phyloP scores from a whole-genome alignment of 2,329 filamentous ascomycete genomes.

The Hypoxylon sp. region DNA sequence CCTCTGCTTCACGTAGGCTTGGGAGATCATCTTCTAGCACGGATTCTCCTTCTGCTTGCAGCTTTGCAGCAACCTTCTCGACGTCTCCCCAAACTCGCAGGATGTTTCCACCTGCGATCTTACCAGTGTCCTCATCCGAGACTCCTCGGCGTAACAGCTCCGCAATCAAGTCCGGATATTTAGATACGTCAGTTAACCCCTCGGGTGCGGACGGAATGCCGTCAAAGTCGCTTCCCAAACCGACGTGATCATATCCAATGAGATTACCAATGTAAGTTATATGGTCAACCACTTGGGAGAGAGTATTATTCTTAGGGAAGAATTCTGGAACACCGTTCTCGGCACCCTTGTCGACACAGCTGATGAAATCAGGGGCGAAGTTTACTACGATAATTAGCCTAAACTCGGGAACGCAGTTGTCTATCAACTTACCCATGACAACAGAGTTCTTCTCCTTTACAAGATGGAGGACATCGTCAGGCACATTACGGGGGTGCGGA shows the following conservation, averaged over 20 bases:
- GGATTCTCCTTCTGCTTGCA: conserved; percentile 72
- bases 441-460: conserved; percentile 81
- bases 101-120: conserved; percentile 84
- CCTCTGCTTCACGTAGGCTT: conserved; percentile 25
- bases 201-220: conserved; percentile 76
- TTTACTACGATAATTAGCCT: conserved; percentile 69
- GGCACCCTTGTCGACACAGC: conserved; percentile 74
- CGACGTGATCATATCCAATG: conserved; percentile 90
- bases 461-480: conserved; percentile 83
- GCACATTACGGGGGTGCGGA: conserved; percentile 91
- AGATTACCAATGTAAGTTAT: conserved; percentile 85
- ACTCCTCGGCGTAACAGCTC: conserved; percentile 82
- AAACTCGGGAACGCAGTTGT: neutral
- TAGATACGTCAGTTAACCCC: conserved; percentile 87
- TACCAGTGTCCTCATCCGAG: conserved; percentile 79
- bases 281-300: conserved; percentile 84
- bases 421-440: conserved; percentile 74
- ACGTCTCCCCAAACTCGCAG: conserved; percentile 87
- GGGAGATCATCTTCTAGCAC: conserved; percentile 68
- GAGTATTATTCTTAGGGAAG: conserved; percentile 77
- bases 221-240: conserved; percentile 91
- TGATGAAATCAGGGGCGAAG: conserved; percentile 86
- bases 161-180: conserved; percentile 83
- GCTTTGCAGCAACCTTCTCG: conserved; percentile 76
- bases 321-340: conserved; percentile 77